These are phyloP conservation scores for Carex kokanica DNA, from an alignment of 176 grass and related monocot species.

Conservation along the genomic window DNA sequence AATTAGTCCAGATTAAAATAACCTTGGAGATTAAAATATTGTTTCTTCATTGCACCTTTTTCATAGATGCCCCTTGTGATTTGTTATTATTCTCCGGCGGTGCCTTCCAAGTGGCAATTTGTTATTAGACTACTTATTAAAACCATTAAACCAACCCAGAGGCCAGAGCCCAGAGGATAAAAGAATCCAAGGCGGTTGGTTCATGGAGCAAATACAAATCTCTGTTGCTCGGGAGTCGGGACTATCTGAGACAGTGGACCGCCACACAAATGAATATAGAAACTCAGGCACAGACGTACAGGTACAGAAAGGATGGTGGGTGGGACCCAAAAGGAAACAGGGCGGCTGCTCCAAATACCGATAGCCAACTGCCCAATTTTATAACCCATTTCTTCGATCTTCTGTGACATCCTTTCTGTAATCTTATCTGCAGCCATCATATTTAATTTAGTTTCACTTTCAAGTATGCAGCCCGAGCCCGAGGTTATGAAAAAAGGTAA, in stretches of 20 bases:
- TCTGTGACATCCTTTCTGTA: not conserved
- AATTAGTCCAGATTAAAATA: constrained; percentile 1
- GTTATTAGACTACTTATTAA: not conserved
- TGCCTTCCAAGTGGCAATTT: not conserved
- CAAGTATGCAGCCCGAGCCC: not conserved
- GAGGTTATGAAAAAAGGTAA: no score
- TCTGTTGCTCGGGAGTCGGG: no score
- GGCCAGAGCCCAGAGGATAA: not conserved
- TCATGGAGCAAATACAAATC: not conserved
- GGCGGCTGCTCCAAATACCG: constrained; percentile 1
- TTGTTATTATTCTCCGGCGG: not conserved
- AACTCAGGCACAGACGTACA: no score
- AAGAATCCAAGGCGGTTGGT: no score
- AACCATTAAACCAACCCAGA: no score
- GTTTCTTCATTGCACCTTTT: not conserved
- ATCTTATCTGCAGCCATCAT: not conserved
- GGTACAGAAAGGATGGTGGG: not conserved
- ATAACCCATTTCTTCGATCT: not conserved
- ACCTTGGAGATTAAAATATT: not conserved
- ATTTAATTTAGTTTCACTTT: not conserved
- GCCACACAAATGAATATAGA: not conserved
- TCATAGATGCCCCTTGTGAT: not conserved
- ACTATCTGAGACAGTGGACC: not conserved
- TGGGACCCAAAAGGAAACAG: not conserved
- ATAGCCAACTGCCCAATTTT: not conserved